Evolutionary conservation across 805 yeast genomes (phyloP).

Genomic region (Pichia phayaonensis): DNA sequence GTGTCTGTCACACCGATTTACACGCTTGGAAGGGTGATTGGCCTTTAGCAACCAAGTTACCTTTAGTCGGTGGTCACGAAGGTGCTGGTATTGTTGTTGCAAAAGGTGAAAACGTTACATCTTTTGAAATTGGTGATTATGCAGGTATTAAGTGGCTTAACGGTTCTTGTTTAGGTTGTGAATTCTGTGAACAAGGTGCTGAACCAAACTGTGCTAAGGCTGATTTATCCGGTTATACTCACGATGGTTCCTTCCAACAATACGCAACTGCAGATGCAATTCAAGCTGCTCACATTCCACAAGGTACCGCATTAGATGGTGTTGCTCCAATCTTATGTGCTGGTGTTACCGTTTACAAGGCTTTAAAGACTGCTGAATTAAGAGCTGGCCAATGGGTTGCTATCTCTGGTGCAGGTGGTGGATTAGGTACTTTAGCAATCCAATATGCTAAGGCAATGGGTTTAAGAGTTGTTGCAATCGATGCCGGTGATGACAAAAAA

Average conservation of each 20-base stretch:
- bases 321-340: conserved; percentile 83
- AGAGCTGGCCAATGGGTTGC: conserved; percentile 71
- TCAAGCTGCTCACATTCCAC: conserved; percentile 75
- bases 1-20: conserved; percentile 86
- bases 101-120: conserved; percentile 54
- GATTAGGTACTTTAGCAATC: conserved; percentile 68
- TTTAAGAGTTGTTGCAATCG: conserved; percentile 60
- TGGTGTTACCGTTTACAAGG: conserved; percentile 87
- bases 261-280: conserved; percentile 83
- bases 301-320: conserved; percentile 63
- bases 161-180: conserved; percentile 66
- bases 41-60: conserved; percentile 65
- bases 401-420: conserved; percentile 77
- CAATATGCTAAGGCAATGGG: conserved; percentile 78
- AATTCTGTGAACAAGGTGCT: conserved; percentile 53
- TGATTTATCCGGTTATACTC: conserved; percentile 77
- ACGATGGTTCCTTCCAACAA: conserved; percentile 87
- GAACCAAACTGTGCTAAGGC: conserved; percentile 68
- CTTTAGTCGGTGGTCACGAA: conserved; percentile 78
- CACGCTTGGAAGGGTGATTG: conserved; percentile 91
- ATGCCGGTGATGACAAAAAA: conserved; percentile 66
- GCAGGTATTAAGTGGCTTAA: conserved; percentile 80
- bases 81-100: conserved; percentile 81
- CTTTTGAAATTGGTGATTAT: conserved; percentile 65
- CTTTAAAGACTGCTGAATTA: conserved; percentile 69